Evolutionary conservation across 208 protist genomes (phyloP), one percentile per base, ranked within the genome.

Genomic region (Leptomonas pyrrhocoris): DNA sequence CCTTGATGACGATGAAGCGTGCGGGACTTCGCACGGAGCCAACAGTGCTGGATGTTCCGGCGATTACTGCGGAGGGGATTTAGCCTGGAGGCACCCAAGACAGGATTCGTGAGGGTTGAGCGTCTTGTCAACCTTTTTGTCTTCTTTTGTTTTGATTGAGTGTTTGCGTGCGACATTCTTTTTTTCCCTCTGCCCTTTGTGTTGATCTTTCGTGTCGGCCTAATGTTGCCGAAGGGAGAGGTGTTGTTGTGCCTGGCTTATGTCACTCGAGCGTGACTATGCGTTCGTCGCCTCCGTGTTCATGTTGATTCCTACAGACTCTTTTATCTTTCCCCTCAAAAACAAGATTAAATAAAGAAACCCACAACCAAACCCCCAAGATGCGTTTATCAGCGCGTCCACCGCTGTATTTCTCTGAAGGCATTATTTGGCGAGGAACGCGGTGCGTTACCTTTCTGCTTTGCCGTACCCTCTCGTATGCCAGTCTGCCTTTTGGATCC

Each of bases 1-100:
- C 89, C n/a, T 62, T 94, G 12, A 77, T 96, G 77, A 86, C 88
- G 8, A 86, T 96, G 85, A 93, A 83, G 58, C 85, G 84, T 31
- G 92, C 89, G 23, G 92, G 92, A 13, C 68, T 96, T 11, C 73
- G 73, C 60, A 68, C 73, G 2, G 81, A 94, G 58, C 77, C 84
- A 45, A 89, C 77, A 4, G 73, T 94, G 65, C 49, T 96, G 43
- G 92, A 96, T 67, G 89, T 96, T 8, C 92, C 92, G 12, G 88
- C 92, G 18, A 96, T 96, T 43, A 96, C 89, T 25, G 92, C 92
- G 16, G 92, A 96, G 60, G 92, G 92, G 23, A 96, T 96, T 58
- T 96, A 81, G 72, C 6, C 43, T 25, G 48, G 27, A 27, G 57
- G n/a, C 19, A 59, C 25, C 40, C 31, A 40, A 61, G 60, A 68